A percentile compares a stretch with the other conserved stretches of the same genome.
Evolutionary conservation across 1,139 yeast genomes (phyloP).

Genomic region (Candida tropicalis): DNA sequence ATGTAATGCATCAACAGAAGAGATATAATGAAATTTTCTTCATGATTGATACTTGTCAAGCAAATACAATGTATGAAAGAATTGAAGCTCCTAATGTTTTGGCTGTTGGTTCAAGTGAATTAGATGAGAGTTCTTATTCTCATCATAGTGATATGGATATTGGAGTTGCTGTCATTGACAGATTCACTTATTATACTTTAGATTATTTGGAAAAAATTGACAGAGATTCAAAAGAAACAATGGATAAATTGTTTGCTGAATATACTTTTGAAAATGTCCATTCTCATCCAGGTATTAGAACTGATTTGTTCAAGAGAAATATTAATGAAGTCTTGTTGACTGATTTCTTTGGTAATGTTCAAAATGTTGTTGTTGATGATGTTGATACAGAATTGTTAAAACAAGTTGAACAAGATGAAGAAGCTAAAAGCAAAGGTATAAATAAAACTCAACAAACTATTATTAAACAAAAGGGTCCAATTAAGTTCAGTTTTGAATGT

Average conservation of each 20-base stretch:
- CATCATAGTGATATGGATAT: conserved; percentile 95
- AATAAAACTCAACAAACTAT: neutral
- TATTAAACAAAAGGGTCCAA: conserved; percentile 7
- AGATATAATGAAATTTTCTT: conserved; percentile 93
- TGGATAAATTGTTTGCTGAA: conserved; percentile 80
- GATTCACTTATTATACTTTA: conserved; percentile 90
- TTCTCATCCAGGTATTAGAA: conserved; percentile 88
- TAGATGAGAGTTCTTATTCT: conserved; percentile 91
- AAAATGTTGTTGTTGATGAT: conserved; percentile 71
- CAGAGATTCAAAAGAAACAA: conserved; percentile 70
- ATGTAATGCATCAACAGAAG: conserved; percentile 94
- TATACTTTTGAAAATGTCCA: conserved; percentile 86
- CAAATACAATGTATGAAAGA: conserved; percentile 94
- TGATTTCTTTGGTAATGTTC: conserved; percentile 94
- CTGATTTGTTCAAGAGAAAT: conserved; percentile 73
- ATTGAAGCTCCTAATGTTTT: conserved; percentile 91
- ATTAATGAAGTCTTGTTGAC: conserved; percentile 75
- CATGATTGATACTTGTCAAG: conserved; percentile 99
- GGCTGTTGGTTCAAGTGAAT: conserved; percentile 89
- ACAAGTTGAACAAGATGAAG: neutral
- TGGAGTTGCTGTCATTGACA: conserved; percentile 96
- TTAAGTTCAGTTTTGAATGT: conserved; percentile 18
- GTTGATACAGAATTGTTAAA: conserved; percentile 40
- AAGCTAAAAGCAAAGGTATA: neutral
- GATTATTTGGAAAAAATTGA: conserved; percentile 84